phyloP scores from a whole-genome alignment of 108 stramenopile species.

The Epithemia pelagica region DNA sequence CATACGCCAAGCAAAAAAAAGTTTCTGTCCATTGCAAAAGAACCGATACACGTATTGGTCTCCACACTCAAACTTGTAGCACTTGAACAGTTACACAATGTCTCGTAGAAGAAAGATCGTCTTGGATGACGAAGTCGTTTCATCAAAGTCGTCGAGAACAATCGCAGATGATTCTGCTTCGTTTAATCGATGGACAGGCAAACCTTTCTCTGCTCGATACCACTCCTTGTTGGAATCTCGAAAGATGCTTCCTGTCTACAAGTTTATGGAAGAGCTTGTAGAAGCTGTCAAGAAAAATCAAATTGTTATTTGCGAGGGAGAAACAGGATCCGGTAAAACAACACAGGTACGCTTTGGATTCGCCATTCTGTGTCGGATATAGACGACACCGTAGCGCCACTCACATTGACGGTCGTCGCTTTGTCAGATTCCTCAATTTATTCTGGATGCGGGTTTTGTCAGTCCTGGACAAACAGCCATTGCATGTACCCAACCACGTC shows the following conservation, averaged over 20 bases:
- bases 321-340: slow-evolving; percentile 96
- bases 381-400: too few relatives aligned
- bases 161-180: not conserved
- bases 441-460: slow-evolving; percentile 83
- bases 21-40: too few relatives aligned
- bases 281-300: slow-evolving; percentile 86
- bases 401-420: slow-evolving; percentile 1
- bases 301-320: slow-evolving; percentile 94
- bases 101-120: not conserved
- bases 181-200: slow-evolving; percentile 86
- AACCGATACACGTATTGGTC: too few relatives aligned
- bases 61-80: too few relatives aligned
- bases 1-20: too few relatives aligned
- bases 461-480: slow-evolving; percentile 56
- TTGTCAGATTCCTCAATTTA: slow-evolving; percentile 91
- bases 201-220: slow-evolving; percentile 56
- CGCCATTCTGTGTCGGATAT: slow-evolving; percentile 11
- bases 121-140: not conserved
- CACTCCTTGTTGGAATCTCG: slow-evolving; percentile 51
- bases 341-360: slow-evolving; percentile 26
- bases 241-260: slow-evolving; percentile 89
- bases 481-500: slow-evolving; percentile 98
- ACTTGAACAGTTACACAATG: too few relatives aligned
- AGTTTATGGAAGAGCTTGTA: slow-evolving; percentile 87
- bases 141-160: not conserved